Evolutionary conservation across 495 filamentous ascomycete species (phyloP), one percentile per base, ranked within the genome.

Genomic region (Barbatosphaeria neglecta): DNA sequence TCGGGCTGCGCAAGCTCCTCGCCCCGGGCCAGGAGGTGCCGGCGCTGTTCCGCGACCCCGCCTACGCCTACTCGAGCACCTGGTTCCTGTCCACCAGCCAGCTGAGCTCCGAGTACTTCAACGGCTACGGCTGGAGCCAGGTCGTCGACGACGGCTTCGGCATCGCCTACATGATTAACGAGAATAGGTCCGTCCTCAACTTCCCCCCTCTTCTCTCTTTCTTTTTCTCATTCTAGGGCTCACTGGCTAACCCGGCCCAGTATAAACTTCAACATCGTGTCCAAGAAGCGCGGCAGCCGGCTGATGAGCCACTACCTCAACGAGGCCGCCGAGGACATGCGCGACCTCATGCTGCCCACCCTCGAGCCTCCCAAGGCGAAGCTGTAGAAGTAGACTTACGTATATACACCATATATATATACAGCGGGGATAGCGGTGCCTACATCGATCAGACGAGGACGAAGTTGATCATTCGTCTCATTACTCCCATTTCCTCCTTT

Each of bases 81-180:
- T 99, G 93, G 93, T 95, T 78, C 68, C 66, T 99, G 50, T 87
- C 81, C 23, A 87, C 82, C 27, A 83, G 77, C 54, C 93, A 99
- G 75, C 67, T 99, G 60, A 90, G 83, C 68, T 87, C 82, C 22
- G 93, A 99, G 75, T 94, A 80, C 72, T 99, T 97, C 73, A 97
- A 99, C 61, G 93, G 93, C 15, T 99, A 99, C 70, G 93, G 93
- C 24, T 99, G 93, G 93, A 93, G 87, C 59, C 90, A 99, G 76
- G 93, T 99, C 17, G 84, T 97, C 47, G 90, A 97, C 61, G 86
- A 82, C 31, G 92, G 92, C 15, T 99, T 87, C 63, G 92, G 93
- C 18, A 94, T 99, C 64, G 93, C 93, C 11, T 99, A 99, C 57
- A 99, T 99, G 93, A 96, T 99, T 58, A 99, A 99, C 59, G 92